Evolutionary conservation across 2,329 filamentous ascomycete species (phyloP), one percentile per base, ranked within the genome.

Genomic region (Venturia nashicola): DNA sequence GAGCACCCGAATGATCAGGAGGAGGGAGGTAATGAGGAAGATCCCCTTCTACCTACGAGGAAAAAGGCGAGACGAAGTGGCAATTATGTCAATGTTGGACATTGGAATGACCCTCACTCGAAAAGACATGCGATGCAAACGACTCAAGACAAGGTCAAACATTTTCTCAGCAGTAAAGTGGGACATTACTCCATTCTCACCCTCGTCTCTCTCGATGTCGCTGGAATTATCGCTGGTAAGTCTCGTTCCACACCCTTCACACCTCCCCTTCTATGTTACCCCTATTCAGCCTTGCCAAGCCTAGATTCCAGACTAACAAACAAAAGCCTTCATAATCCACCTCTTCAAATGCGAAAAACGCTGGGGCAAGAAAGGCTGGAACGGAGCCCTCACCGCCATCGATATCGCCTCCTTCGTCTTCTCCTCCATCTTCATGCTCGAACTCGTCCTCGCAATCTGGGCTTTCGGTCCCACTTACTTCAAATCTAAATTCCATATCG

Each of bases 371-470:
- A 67, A 68, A 64, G 61, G 61, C 39, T 76, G 74, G 72, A 69
- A 72, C 59, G 69, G 72, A 59, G 75, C 76, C 2, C 70, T 76
- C 32, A 70, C 77, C 11, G 76, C 71, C 0, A 73, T 89, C 48
- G 79, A 79, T 14, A 74, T 78, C 2, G 73, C 82, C 42, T 82
- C 83, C 6, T 72, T 88, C 55, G 75, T 82, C 2, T 84, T 89
- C 70, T 86, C 83, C 64, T 83, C 79, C 67, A 69, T 88, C 36
- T 90, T 90, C 71, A 78, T 89, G 76, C 68, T 80, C 0, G 87
- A 90, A 73, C 72, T 89, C 71, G 63, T 80, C 11, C 74, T 81
- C 2, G 82, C 79, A 39, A 72, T 88, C 2, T 83, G 84, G 76
- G 83, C 83, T 3, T 88, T 86, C 75, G 86, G 86, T 1, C 73